These are phyloP conservation scores for Claviceps pazoutovae DNA, from an alignment of 2,329 filamentous ascomycete species.

Conservation along the genomic window DNA sequence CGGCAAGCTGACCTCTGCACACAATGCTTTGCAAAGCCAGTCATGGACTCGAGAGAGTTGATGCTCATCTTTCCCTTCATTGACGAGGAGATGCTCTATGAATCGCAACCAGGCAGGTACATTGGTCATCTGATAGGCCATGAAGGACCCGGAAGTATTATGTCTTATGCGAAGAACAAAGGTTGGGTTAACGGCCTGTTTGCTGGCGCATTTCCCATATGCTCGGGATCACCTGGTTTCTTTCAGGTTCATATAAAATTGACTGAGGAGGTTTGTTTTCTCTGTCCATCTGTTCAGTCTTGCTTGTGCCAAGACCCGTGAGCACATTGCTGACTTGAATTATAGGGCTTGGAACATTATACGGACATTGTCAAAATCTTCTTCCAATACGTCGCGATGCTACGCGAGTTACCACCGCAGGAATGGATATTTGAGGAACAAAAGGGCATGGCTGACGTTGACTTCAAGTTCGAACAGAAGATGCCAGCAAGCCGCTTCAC, in stretches of 20 bases:
- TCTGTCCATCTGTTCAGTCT: neutral
- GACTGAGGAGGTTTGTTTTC: slow-evolving; percentile 55
- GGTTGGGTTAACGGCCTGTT: slow-evolving; percentile 79
- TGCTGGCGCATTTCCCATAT: slow-evolving; percentile 61
- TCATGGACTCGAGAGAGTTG: slow-evolving; percentile 72
- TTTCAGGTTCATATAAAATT: slow-evolving; percentile 69
- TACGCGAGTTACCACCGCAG: slow-evolving; percentile 66
- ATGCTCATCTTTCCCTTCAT: slow-evolving; percentile 74
- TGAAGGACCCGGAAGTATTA: slow-evolving; percentile 82
- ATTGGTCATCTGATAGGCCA: slow-evolving; percentile 83
- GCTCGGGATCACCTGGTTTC: slow-evolving; percentile 61
- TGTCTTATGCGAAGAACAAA: slow-evolving; percentile 78
- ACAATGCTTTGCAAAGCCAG: slow-evolving; percentile 77
- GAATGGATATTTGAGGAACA: slow-evolving; percentile 93
- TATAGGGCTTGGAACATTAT: slow-evolving; percentile 58
- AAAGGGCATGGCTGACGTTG: slow-evolving; percentile 77
- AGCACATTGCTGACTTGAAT: neutral
- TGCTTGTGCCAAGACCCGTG: neutral
- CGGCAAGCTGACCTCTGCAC: slow-evolving; percentile 38
- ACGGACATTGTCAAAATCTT: slow-evolving; percentile 68
- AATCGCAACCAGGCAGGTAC: slow-evolving; percentile 72
- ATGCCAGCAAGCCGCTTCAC: slow-evolving; percentile 80
- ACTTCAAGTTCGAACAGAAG: slow-evolving; percentile 93
- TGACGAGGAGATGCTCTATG: slow-evolving; percentile 67
- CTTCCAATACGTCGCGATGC: slow-evolving; percentile 83